A percentile compares a stretch with the other conserved stretches of the same genome.
phyloP scores from a whole-genome alignment of 305 asterid genomes.

The Solanum hybrid region DNA sequence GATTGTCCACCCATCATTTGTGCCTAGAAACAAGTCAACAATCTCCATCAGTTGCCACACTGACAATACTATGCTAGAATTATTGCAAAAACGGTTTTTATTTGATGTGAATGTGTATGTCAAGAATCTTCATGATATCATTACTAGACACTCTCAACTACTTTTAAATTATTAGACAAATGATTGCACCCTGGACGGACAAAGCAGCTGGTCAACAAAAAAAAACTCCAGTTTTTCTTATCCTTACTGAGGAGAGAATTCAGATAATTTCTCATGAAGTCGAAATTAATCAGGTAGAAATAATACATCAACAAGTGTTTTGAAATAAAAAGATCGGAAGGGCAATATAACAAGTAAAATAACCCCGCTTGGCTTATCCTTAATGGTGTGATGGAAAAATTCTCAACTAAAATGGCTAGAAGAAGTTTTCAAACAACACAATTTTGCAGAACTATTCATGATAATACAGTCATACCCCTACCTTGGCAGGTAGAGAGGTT shows the following conservation, averaged over 20 bases:
- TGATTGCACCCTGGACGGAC: background rate
- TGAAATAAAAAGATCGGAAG: too few relatives aligned
- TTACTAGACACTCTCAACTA: background rate
- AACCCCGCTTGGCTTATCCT: too few relatives aligned
- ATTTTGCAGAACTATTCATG: background rate
- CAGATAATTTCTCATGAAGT: background rate
- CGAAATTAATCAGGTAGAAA: background rate
- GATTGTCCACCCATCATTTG: conserved; percentile 41
- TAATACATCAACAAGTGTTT: too few relatives aligned
- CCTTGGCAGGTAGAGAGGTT: background rate
- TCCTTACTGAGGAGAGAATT: background rate
- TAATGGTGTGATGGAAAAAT: too few relatives aligned
- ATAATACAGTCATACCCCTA: background rate
- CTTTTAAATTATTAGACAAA: background rate
- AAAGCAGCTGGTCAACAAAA: background rate
- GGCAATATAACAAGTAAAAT: too few relatives aligned
- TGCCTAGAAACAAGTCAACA: conserved; percentile 15
- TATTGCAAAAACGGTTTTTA: background rate
- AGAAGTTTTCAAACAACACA: background rate
- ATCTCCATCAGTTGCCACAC: background rate
- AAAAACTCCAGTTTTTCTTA: background rate
- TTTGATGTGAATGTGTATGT: background rate
- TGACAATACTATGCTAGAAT: background rate
- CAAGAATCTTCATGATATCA: background rate
- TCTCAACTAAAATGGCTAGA: background rate